Percentiles rank a stretch among this genome's conserved stretches.
Evolutionary conservation across 202 grass and related monocot genomes (phyloP).

Genomic region (Panicum hallii): DNA sequence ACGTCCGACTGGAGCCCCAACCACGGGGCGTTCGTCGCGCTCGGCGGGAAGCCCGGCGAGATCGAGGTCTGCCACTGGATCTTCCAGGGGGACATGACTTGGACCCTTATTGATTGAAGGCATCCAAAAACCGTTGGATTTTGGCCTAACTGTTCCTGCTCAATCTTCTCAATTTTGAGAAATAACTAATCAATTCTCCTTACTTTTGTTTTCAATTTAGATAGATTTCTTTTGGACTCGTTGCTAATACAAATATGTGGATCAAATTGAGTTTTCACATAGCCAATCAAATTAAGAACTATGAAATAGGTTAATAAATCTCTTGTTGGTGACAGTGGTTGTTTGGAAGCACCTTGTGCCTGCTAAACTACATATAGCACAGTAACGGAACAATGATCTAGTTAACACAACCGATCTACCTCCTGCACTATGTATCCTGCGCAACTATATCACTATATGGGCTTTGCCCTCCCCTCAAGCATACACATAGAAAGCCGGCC

Average conservation of each 20-base stretch:
- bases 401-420: not conserved
- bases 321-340: constrained; percentile 16
- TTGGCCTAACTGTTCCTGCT: not conserved
- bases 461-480: not conserved
- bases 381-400: not conserved
- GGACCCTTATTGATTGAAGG: constrained; percentile 62
- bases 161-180: not conserved
- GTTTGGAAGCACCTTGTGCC: constrained; percentile 42
- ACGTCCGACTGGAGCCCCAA: constrained; percentile 71
- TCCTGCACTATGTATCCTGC: not conserved
- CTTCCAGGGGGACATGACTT: constrained; percentile 84
- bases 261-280: not conserved
- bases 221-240: not conserved
- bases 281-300: too few relatives aligned
- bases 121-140: not conserved
- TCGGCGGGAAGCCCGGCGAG: constrained; percentile 63
- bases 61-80: constrained; percentile 93
- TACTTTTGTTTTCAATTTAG: not conserved
- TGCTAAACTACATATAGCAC: not conserved
- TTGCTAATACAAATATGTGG: not conserved
- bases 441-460: too few relatives aligned
- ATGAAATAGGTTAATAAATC: not conserved
- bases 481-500: too few relatives aligned
- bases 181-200: not conserved
- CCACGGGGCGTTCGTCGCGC: constrained; percentile 68